Percentiles rank a stretch among this genome's conserved stretches.
These are phyloP conservation scores for Candida pseudofarinosa DNA, from an alignment of 805 yeast species.

Conservation along the genomic window DNA sequence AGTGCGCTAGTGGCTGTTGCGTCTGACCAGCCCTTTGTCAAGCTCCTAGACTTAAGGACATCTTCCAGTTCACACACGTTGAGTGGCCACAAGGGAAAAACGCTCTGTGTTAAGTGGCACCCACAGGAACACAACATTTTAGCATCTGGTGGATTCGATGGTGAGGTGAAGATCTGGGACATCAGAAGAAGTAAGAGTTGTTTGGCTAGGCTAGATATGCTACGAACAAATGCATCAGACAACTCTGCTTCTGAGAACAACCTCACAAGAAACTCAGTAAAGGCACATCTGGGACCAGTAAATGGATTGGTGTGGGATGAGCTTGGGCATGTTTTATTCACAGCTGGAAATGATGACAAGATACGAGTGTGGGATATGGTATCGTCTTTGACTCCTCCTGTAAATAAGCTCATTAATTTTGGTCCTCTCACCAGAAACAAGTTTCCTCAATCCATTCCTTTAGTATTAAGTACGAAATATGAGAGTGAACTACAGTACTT, in stretches of 20 bases:
- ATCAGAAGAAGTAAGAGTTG: conserved; percentile 65
- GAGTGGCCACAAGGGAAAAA: conserved; percentile 55
- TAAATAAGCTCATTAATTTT: conserved; percentile 65
- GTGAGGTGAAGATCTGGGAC: conserved; percentile 84
- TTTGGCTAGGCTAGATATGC: conserved; percentile 58
- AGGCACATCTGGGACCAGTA: conserved; percentile 75
- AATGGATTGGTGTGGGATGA: conserved; percentile 78
- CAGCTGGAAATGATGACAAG: conserved; percentile 78
- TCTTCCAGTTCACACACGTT: conserved; percentile 71
- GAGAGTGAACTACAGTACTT: conserved; percentile 58
- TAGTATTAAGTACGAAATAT: conserved; percentile 45
- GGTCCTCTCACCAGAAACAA: conserved; percentile 75
- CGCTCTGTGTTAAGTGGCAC: conserved; percentile 67
- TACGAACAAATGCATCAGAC: conserved; percentile 30
- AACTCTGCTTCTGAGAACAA: conserved; percentile 15
- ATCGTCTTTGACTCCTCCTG: conserved; percentile 32
- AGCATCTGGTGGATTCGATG: conserved; percentile 79
- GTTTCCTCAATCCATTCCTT: conserved; percentile 45
- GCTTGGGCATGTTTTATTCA: conserved; percentile 55
- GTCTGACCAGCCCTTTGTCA: conserved; percentile 61
- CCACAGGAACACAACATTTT: conserved; percentile 58
- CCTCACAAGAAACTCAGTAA: conserved; percentile 32
- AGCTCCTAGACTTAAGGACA: conserved; percentile 71
- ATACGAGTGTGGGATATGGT: conserved; percentile 73
- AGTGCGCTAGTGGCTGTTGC: conserved; percentile 69